These are phyloP conservation scores for Lecanosticta acicola DNA, from an alignment of 2,329 filamentous ascomycete species.

Conservation along the genomic window DNA sequence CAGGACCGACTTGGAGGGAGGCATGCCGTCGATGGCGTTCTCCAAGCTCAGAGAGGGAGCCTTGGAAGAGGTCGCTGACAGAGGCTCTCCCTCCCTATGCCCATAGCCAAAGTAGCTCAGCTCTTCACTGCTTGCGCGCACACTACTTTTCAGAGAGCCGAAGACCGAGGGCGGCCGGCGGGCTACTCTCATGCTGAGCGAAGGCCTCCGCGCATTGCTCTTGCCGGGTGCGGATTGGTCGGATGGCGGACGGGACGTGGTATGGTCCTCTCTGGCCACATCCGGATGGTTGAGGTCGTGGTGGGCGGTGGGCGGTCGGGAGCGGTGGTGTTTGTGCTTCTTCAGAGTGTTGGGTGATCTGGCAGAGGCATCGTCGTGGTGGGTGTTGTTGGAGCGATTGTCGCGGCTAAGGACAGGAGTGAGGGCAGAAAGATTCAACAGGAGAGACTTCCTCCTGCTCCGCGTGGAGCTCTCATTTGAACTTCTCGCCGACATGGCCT, in stretches of 20 bases:
- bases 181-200: constrained; percentile 23
- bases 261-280: constrained; percentile 18
- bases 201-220: constrained; percentile 22
- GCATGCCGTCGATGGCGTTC: constrained; percentile 27
- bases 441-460: constrained; percentile 23
- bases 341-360: constrained; percentile 17
- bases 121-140: constrained; percentile 49
- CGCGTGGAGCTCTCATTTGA: constrained; percentile 28
- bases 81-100: constrained; percentile 37
- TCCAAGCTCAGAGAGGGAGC: constrained; percentile 42
- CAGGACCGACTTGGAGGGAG: constrained; percentile 45
- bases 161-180: constrained; percentile 50
- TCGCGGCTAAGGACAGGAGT: constrained; percentile 20
- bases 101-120: constrained; percentile 7
- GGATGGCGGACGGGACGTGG: constrained; percentile 15
- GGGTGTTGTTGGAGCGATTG: constrained; percentile 7
- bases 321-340: constrained; percentile 26
- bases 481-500: constrained; percentile 18
- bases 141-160: constrained; percentile 49
- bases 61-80: constrained; percentile 47
- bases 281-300: constrained; percentile 24
- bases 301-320: constrained; percentile 15
- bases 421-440: constrained; percentile 31
- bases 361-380: constrained; percentile 9
- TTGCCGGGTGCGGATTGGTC: constrained; percentile 19